Conservation (phyloP, 148 eudicot species). For the Selenicereus undatus region DNA sequence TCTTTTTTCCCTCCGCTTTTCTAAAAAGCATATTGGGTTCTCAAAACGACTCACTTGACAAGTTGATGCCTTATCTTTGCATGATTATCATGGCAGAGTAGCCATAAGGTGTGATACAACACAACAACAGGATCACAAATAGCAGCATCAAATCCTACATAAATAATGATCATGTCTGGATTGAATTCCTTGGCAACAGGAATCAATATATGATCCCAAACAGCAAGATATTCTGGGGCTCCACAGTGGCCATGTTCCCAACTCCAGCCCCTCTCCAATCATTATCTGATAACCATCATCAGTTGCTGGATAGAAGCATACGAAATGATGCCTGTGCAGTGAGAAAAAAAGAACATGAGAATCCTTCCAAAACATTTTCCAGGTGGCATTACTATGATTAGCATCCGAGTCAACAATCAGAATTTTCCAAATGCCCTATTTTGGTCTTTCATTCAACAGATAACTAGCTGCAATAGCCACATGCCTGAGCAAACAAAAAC, state of each 20-base stretch:
- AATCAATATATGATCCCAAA: constrained; percentile 82
- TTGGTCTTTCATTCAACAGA: constrained; percentile 66
- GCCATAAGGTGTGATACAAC: too few species aligned
- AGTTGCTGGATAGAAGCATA: constrained; percentile 77
- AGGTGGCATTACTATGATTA: constrained; percentile 98
- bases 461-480: constrained; percentile 87
- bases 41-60: too few species aligned
- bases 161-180: constrained; percentile 78
- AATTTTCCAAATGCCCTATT: constrained; percentile 68
- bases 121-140: too few species aligned
- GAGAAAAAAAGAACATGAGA: constrained; percentile 93
- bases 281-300: constrained; percentile 82
- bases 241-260: constrained; percentile 94
- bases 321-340: constrained; percentile 90
- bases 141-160: constrained; percentile 93
- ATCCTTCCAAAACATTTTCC: constrained; percentile 87
- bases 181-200: constrained; percentile 94
- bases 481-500: constrained; percentile 87
- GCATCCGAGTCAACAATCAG: constrained; percentile 99
- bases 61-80: too few species aligned
- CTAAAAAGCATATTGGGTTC: too few species aligned
- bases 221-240: constrained; percentile 93
- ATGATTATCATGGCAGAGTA: too few species aligned
- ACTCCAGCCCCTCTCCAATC: constrained; percentile 82
- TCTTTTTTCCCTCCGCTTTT: too few species aligned